Evolutionary conservation across 179 eudicot genomes (phyloP), one percentile per base, ranked within the genome.

Genomic region (Corrigiola litoralis): DNA sequence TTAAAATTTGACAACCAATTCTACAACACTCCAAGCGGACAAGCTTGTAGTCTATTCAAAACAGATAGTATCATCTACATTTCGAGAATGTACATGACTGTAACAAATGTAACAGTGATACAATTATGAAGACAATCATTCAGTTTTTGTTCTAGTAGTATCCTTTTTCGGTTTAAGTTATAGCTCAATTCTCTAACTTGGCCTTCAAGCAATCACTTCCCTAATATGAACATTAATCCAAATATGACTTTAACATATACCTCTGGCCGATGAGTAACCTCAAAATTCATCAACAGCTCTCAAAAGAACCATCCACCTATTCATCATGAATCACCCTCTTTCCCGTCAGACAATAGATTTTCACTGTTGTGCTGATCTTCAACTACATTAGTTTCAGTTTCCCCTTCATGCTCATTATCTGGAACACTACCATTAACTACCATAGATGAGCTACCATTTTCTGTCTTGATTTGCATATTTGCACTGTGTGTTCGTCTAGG

Each of bases 381-480:
- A 31, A 59, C 78, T 24, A 40, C 46, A 56, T 51, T 57, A 36
- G 48, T 55, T 38, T 67, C 61, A 33, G 44, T 55, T 36, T 69
- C 72, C 40, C 27, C 72, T 34, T 80, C 63, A 55, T 69, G 75
- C 68, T 74, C 82, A 17, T 55, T 70, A 29, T 68, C 70, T 47
- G 79, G 70, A 10, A 46, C 33, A 31, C 50, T 77, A 46, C 96
- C 96, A 65, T 94, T 86, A 75, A 84, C 96, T 56, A 67, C 71
- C 37, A 49, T 62, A 18, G 80, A 62, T 6, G 59, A 31, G 48
- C 73, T 76, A 49, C 85, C 87, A 53, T 87, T 90, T 68, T 81
- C 92, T 17, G 82, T 24, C 61, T 62, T 61, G 64, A 11, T 80
- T 66, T 75, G 79, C 11, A 48, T 44, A 73, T 65, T 81, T 7